Base-by-base conservation (phyloP, 1,284 basidiomycete species). In the Leccinum subatratum region DNA sequence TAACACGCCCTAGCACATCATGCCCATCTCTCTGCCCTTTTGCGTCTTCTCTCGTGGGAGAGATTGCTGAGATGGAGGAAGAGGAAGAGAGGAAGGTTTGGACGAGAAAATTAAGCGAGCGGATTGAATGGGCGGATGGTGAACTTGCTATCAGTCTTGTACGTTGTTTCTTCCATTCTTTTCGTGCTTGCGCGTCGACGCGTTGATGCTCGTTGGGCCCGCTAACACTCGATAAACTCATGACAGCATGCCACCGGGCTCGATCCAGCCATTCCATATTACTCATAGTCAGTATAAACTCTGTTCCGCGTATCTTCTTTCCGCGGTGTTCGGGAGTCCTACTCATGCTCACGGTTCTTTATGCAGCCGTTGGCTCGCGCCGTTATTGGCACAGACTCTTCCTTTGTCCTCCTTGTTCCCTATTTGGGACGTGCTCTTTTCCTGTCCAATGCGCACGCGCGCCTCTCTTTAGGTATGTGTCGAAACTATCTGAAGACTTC, bases 181-280 rank as follows among this genome's bases (percentile, higher is more conserved):
- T 56, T 61, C 61, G 7, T 20, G 28, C 20, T 30, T 28, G 63
- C 61, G 32, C 62, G 20, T 2, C 14, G 37, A 39, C 18, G 59
- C 45, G 6, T n/a, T 48, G 39, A 48, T 12, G 4, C 63, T 30
- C 45, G 59, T 45, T 59, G 45, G 30, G n/a, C 42, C 48, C 11
- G 56, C 63, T 39, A 25, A 67, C 63, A 62, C 11, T 69, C 22
- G 39, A 37, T 32, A 5, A 25, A 22, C 3, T 77, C 32, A 61
- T 61, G 61, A 48, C 65, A 84, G 89, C 79, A 82, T 72, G 75
- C 77, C 7, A 88, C 86, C 70, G 88, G 89, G 2, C 79, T 93
- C 14, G 88, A 91, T 72, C 91, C 91, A 30, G 78, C 81, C 30
- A 78, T 90, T 54, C 91, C 91, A 1, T 90, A 93, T 77, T 93